Evolutionary conservation across 768 basidiomycete species (phyloP).

Genomic region (Leccinum truebloodii): DNA sequence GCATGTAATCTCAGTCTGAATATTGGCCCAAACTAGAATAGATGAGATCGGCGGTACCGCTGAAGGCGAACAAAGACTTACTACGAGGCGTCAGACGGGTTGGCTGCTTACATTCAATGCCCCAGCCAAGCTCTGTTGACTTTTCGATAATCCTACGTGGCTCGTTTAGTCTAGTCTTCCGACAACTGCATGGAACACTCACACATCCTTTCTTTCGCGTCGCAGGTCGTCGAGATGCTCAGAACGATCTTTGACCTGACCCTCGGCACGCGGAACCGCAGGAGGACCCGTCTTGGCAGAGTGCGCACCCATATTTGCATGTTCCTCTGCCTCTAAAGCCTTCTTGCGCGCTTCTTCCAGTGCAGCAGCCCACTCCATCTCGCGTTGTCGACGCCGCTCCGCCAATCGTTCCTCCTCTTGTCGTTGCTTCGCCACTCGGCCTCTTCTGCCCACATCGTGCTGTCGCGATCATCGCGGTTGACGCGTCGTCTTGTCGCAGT

Average conservation of each 20-base stretch:
- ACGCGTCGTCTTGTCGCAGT: no score
- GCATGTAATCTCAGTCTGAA: slow-evolving; percentile 47
- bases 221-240: slow-evolving; percentile 45
- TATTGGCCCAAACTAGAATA: slow-evolving; percentile 53
- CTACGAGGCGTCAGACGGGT: slow-evolving; percentile 51
- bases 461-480: no score
- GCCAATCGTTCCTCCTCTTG: no score
- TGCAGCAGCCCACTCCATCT: no score
- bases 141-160: slow-evolving; percentile 44
- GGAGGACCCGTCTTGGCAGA: no score
- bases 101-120: slow-evolving; percentile 45
- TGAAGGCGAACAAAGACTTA: slow-evolving; percentile 28
- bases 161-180: slow-evolving; percentile 2
- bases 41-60: slow-evolving; percentile 7
- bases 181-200: slow-evolving; percentile 14
- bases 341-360: no score
- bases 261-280: no score
- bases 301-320: no score
- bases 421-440: no score
- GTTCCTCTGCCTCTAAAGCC: no score
- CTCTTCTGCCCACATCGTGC: no score
- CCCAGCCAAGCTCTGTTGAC: slow-evolving; percentile 51
- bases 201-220: slow-evolving; percentile 46
- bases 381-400: no score
- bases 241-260: slow-evolving; percentile 40